Conservation (phyloP, 768 basidiomycete species). For the Pisolithus tinctorius region DNA sequence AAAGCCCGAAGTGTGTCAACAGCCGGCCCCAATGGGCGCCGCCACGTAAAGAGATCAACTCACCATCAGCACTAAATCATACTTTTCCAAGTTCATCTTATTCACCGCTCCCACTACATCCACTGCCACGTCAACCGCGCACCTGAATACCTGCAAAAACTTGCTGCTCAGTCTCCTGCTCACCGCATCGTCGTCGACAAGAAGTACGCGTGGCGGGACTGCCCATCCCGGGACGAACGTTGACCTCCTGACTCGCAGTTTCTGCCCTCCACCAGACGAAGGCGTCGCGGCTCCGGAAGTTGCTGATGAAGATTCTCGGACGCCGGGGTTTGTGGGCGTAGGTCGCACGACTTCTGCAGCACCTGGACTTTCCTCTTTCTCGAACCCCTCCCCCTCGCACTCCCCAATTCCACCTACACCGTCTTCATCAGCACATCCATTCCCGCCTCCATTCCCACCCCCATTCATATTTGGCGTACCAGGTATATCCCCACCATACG, state of each 20-base stretch:
- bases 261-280: slow-evolving; percentile 25
- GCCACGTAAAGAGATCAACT: slow-evolving; percentile 21
- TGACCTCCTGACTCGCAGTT: slow-evolving; percentile 63
- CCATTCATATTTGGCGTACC: not conserved
- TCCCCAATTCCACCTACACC: slow-evolving; percentile 14
- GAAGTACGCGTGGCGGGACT: slow-evolving; percentile 80
- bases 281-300: slow-evolving; percentile 9
- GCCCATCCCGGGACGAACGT: slow-evolving; percentile 89
- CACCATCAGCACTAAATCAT: slow-evolving; percentile 94
- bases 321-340: slow-evolving; percentile 23
- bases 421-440: slow-evolving; percentile 13
- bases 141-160: slow-evolving; percentile 93
- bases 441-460: not conserved
- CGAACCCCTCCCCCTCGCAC: slow-evolving; percentile 18
- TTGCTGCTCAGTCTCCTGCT: slow-evolving; percentile 84
- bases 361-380: slow-evolving; percentile 21
- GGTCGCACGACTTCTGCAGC: slow-evolving; percentile 37
- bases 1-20: not conserved
- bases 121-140: slow-evolving; percentile 89
- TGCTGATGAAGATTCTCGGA: slow-evolving; percentile 9
- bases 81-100: slow-evolving; percentile 95
- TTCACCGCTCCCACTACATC: slow-evolving; percentile 89
- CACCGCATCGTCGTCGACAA: slow-evolving; percentile 95
- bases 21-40: too few relatives aligned
- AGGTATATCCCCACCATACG: slow-evolving; percentile 35